phyloP scores from a whole-genome alignment of 257 asterid genomes.

The Avicennia marina region DNA sequence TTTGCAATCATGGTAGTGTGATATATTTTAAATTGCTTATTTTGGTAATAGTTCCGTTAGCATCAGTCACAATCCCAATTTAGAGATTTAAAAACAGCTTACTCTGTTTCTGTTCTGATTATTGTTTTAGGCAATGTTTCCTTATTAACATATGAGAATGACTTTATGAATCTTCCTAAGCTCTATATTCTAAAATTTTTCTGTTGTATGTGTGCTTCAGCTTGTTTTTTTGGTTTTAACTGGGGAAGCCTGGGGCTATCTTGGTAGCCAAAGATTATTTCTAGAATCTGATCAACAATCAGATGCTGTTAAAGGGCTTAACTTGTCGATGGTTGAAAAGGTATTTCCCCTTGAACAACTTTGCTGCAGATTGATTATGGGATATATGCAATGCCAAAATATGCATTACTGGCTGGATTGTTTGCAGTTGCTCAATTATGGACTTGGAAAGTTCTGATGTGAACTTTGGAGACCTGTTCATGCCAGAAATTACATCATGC shows the following conservation, averaged over 20 bases:
- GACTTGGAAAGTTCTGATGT: constrained; percentile 4
- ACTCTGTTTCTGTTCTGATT: constrained; percentile 14
- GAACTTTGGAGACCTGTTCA: neutral
- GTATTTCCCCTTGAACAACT: constrained; percentile 39
- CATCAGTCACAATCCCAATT: neutral
- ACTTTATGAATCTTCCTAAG: constrained; percentile 1
- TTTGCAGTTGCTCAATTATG: neutral
- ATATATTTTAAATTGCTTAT: neutral
- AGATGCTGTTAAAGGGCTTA: constrained; percentile 65
- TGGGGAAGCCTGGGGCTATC: constrained; percentile 98
- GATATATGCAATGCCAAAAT: constrained; percentile 1
- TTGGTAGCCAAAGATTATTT: constrained; percentile 92
- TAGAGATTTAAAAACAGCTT: constrained; percentile 2
- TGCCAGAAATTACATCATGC: constrained; percentile 14
- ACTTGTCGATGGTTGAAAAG: constrained; percentile 64
- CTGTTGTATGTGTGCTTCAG: constrained; percentile 34
- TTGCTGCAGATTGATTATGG: neutral
- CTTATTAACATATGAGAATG: neutral
- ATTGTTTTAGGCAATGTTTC: constrained; percentile 1
- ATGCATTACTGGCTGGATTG: constrained; percentile 8
- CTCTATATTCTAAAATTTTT: neutral
- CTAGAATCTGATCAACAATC: constrained; percentile 73
- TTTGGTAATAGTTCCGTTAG: constrained; percentile 5
- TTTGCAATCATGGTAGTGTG: too few species aligned
- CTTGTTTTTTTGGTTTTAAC: constrained; percentile 90